Conservation (phyloP, 345 rosid genomes). For the Adansonia digitata region DNA sequence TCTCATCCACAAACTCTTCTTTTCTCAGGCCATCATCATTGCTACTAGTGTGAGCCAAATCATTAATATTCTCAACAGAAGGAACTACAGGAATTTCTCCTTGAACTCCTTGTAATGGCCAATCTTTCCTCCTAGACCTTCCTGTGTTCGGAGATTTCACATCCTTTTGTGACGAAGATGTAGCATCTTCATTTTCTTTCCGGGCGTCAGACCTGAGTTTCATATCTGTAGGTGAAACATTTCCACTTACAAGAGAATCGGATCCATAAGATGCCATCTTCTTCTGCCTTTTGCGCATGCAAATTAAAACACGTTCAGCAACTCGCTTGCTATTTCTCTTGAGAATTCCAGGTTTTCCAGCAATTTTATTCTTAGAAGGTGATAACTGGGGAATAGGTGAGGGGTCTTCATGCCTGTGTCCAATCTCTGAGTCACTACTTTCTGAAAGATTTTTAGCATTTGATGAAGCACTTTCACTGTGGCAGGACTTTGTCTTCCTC, state of each 20-base stretch:
- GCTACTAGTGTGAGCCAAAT: slow-evolving; percentile 41
- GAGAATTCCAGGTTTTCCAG: slow-evolving; percentile 50
- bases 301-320: slow-evolving; percentile 68
- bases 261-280: slow-evolving; percentile 62
- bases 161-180: slow-evolving; percentile 58
- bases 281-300: slow-evolving; percentile 85
- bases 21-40: slow-evolving; percentile 49
- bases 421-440: slow-evolving; percentile 87
- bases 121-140: slow-evolving; percentile 59
- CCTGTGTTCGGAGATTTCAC: slow-evolving; percentile 45
- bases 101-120: slow-evolving; percentile 28
- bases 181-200: slow-evolving; percentile 78
- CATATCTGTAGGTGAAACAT: slow-evolving; percentile 38
- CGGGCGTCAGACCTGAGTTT: slow-evolving; percentile 45
- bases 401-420: slow-evolving; percentile 46
- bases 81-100: slow-evolving; percentile 35
- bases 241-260: slow-evolving; percentile 68
- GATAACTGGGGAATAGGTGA: slow-evolving; percentile 34
- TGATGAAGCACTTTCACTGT: slow-evolving; percentile 92
- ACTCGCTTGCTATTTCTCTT: slow-evolving; percentile 92
- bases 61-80: slow-evolving; percentile 36
- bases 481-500: slow-evolving; percentile 55
- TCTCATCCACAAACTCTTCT: slow-evolving; percentile 68
- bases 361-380: slow-evolving; percentile 55
- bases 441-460: slow-evolving; percentile 70